A percentile compares a stretch with the other conserved stretches of the same genome.
Evolutionary conservation across 2,329 filamentous ascomycete species (phyloP).

Genomic region (Fusarium scirpi): DNA sequence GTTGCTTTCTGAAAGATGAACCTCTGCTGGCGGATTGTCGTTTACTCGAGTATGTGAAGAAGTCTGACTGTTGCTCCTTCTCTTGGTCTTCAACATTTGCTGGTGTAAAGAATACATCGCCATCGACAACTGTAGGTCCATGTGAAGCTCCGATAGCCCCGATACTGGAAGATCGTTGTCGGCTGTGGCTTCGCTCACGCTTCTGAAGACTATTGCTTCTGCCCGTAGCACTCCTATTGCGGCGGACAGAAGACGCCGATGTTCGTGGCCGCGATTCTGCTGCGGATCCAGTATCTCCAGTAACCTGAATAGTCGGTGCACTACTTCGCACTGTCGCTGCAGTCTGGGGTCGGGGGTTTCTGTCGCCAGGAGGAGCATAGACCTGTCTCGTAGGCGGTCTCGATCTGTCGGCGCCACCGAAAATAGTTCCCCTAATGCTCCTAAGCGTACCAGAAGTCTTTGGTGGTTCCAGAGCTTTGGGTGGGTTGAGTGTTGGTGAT

Average conservation of each 20-base stretch:
- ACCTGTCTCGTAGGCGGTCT: slow-evolving; percentile 57
- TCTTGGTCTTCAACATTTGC: slow-evolving; percentile 54
- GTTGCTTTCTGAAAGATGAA: slow-evolving; percentile 58
- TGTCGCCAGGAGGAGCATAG: slow-evolving; percentile 54
- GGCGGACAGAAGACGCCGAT: slow-evolving; percentile 49
- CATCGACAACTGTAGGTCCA: slow-evolving; percentile 60
- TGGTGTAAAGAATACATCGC: slow-evolving; percentile 64
- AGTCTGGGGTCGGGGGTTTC: slow-evolving; percentile 54
- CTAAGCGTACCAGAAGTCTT: slow-evolving; percentile 79
- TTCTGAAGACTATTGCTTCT: slow-evolving; percentile 66
- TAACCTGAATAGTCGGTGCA: slow-evolving; percentile 82
- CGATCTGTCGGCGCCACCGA: slow-evolving; percentile 69
- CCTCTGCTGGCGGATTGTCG: slow-evolving; percentile 54
- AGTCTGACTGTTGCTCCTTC: slow-evolving; percentile 55
- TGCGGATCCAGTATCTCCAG: slow-evolving; percentile 67
- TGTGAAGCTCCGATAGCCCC: slow-evolving; percentile 51
- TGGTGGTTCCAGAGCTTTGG: slow-evolving; percentile 66
- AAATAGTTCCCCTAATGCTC: slow-evolving; percentile 80
- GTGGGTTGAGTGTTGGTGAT: slow-evolving; percentile 59
- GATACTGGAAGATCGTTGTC: slow-evolving; percentile 59
- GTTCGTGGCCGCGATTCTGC: slow-evolving; percentile 52
- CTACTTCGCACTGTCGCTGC: slow-evolving; percentile 58
- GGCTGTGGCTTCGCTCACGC: slow-evolving; percentile 63
- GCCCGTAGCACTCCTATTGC: slow-evolving; percentile 60
- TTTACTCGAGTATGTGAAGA: slow-evolving; percentile 58